Base-by-base conservation (phyloP, 1,284 basidiomycete species). In the Fomitopsis palustris region DNA sequence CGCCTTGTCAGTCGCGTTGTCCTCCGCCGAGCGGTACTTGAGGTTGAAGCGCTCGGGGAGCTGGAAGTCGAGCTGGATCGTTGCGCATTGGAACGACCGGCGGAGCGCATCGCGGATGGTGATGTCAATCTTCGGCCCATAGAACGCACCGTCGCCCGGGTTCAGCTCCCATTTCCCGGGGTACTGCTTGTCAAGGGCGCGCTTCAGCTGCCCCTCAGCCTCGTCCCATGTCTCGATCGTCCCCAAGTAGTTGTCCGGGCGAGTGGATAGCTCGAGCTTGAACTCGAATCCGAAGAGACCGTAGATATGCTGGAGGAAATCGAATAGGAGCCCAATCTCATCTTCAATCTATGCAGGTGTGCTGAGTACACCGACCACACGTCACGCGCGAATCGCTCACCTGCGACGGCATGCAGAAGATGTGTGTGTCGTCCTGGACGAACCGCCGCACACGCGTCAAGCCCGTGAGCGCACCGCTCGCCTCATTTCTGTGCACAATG, bases 11-110 rank as follows among this genome's bases (percentile, higher is more conserved):
- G 77, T 80, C 14, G 79, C 76, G 19, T 79, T 77, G 60, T 89
- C 88, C 55, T 88, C 87, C 17, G 86, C 83, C 4, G 87, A 87
- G 43, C 95, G 91, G 78, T 95, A 99, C 71, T 91, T 91, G 64
- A 99, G 83, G 75, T 97, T 91, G 82, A 99, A 99, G 54, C 95
- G 89, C 71, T 98, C 91, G n/a, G 97, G 97, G 9, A 99, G 85
- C 76, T 99, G 95, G 86, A 98, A 99, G 79, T 99, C 97, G 65
- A 99, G 92, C 77, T 99, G 93, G 74, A 99, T 98, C 4, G 97
- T 99, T 49, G 96, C 96, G 68, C 97, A 99, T 77, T 99, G 97
- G 87, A 95, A 96, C 37, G 95, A 93, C 53, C 96, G 88, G 61
- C 84, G 87, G 37, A 98, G 80, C 0, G 97, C 96, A 71, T 99